Evolutionary conservation across 495 filamentous ascomycete species (phyloP), one percentile per base, ranked within the genome.

Genomic region (Endocarpon pusillum): DNA sequence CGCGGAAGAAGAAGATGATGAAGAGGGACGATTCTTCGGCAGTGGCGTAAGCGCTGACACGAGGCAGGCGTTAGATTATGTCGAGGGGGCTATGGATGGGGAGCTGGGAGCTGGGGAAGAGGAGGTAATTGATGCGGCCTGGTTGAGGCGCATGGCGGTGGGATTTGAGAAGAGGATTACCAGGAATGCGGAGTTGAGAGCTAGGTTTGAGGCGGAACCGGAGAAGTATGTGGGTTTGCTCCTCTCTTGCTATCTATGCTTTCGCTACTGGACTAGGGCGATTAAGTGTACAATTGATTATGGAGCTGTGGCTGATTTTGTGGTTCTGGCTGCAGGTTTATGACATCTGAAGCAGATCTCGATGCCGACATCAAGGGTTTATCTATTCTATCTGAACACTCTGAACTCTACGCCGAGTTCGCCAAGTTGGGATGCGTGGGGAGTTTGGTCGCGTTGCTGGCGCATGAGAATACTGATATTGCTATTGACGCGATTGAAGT

Each of bases 401-500:
- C 87, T 5, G 78, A 81, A 25, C 63, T 96, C 10, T 96, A 89
- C 49, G 62, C 58, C 18, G 80, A 92, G 41, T 91, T 99, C 45
- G 69, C 75, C 10, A 76, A 74, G 34, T 51, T 92, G 34, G 89
- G 84, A 19, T 78, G 76, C 38, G 74, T 76, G 1, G 73, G 54
- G 0, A 81, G 75, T 12, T 55, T 99, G 35, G 80, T 93, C 1
- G 67, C 73, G 1, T 52, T 99, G 32, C 57, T 99, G 18, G 75
- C 87, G 4, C 89, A 96, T 48, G 89, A 99, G 45, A 99, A 99
- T 54, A 82, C 86, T 1, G 89, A 99, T 53, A 92, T 99, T 41
- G 85, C 89, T 4, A 93, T 94, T 41, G 82, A 77, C 45, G 79
- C 75, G 0, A 73, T 94, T 3, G 83, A 96, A 50, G 85, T 94